phyloP scores from a whole-genome alignment of 1,284 basidiomycete species.

The Malassezia dermatis region DNA sequence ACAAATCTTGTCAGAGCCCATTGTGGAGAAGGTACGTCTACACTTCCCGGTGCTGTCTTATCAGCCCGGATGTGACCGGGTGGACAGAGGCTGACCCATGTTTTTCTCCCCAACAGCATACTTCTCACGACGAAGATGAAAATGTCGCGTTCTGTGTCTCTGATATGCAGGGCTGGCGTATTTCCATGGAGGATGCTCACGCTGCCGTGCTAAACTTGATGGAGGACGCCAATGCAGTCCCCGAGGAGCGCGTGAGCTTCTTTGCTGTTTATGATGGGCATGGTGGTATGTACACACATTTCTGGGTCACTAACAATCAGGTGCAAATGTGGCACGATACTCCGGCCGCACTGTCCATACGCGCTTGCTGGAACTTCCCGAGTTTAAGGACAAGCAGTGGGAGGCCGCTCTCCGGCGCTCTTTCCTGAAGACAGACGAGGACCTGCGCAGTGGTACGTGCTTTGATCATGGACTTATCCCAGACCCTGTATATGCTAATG shows the following conservation, averaged over 20 bases:
- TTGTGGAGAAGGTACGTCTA: slow-evolving; percentile 57
- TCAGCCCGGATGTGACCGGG: neutral
- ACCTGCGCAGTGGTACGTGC: slow-evolving; percentile 65
- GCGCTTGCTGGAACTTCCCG: slow-evolving; percentile 62
- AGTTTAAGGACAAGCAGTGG: slow-evolving; percentile 64
- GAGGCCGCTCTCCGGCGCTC: slow-evolving; percentile 70
- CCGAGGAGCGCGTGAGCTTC: slow-evolving; percentile 53
- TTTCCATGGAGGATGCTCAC: slow-evolving; percentile 98
- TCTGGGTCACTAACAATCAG: slow-evolving; percentile 50
- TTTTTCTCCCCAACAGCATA: slow-evolving; percentile 53
- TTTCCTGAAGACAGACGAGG: slow-evolving; percentile 89
- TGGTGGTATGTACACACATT: slow-evolving; percentile 60
- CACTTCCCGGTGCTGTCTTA: neutral
- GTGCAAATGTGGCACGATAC: slow-evolving; percentile 77
- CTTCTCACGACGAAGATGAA: slow-evolving; percentile 66
- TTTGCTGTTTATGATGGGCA: slow-evolving; percentile 98
- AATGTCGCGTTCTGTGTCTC: slow-evolving; percentile 71
- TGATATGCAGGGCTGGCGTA: slow-evolving; percentile 99
- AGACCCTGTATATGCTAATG: slow-evolving; percentile 77
- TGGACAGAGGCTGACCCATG: neutral
- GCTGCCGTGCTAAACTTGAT: slow-evolving; percentile 58
- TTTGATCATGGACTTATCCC: slow-evolving; percentile 2
- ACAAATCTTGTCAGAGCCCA: slow-evolving; percentile 54
- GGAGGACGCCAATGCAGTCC: slow-evolving; percentile 18
- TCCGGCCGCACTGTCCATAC: slow-evolving; percentile 80